Evolutionary conservation across 805 yeast genomes (phyloP).

Genomic region (Pichia gijzeniarum): DNA sequence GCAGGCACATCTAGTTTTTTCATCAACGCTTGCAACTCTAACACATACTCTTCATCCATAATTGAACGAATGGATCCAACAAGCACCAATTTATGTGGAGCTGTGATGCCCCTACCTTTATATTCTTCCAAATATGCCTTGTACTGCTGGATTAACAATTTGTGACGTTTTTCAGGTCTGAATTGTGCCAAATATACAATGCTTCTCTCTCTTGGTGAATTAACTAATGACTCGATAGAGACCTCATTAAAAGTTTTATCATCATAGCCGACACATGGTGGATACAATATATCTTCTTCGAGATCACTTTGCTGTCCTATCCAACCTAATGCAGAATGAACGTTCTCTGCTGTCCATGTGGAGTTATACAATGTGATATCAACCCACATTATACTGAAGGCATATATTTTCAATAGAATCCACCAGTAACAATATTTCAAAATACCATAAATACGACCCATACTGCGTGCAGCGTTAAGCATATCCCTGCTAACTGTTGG

Average conservation of each 20-base stretch:
- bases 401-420: constrained; percentile 54
- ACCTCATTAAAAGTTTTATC: constrained; percentile 32
- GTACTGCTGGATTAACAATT: constrained; percentile 59
- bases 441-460: constrained; percentile 19
- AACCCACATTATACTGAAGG: constrained; percentile 58
- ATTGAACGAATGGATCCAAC: constrained; percentile 79
- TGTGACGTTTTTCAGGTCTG: constrained; percentile 91
- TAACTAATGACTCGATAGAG: constrained; percentile 14
- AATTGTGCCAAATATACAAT: constrained; percentile 81
- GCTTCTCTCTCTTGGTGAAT: constrained; percentile 29
- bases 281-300: constrained; percentile 54
- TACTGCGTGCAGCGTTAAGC: constrained; percentile 30
- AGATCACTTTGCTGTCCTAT: constrained; percentile 28
- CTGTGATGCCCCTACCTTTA: constrained; percentile 6
- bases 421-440: constrained; percentile 67
- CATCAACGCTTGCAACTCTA: constrained; percentile 40
- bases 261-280: constrained; percentile 60
- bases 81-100: constrained; percentile 55
- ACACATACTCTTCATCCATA: constrained; percentile 57
- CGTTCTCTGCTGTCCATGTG: constrained; percentile 85
- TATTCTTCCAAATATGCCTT: constrained; percentile 38
- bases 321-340: constrained; percentile 54
- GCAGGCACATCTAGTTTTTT: constrained; percentile 35
- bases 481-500: constrained; percentile 88
- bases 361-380: constrained; percentile 72